Evolutionary conservation across 768 basidiomycete species (phyloP), one percentile per base, ranked within the genome.

Genomic region (Suillus plorans): DNA sequence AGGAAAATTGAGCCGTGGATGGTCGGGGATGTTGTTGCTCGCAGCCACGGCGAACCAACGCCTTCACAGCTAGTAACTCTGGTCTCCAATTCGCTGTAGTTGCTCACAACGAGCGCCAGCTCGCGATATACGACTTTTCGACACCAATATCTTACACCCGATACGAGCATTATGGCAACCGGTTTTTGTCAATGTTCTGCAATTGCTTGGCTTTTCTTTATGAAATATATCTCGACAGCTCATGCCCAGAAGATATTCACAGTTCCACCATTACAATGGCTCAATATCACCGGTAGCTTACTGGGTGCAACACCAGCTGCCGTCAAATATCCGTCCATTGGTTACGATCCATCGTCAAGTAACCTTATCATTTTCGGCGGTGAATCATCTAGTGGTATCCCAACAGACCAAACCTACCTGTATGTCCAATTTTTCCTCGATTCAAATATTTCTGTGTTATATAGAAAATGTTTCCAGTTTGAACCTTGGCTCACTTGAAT

Each of bases 281-380:
- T 94, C 73, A 90, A 91, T 74, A 78, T 93, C 69, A 84, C 89
- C 5, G 66, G 68, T 68, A 78, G 86, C 61, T 77, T 90, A 50
- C 77, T 76, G 37, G 89, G 90, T 39, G 73, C 88, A 1, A 63
- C 84, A 5, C 75, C 79, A 2, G 85, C 89, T 8, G 87, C 88
- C 8, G 80, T 92, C 68, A 89, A 86, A 74, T 88, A 90, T 69
- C 85, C 90, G 8, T 82, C 88, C 41, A 86, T 94, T 68, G 92
- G 90, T 16, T 82, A 80, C 71, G 76, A 79, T 69, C 76, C 73
- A 68, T 64, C 47, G 42, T 84, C 84, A 69, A 84, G 86, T 60
- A 83, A 82, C 12, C 75, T 93, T 61, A 78, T 93, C 68, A 81
- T 93, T 61, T 93, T 92, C 70, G 91, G 91, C 60, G 91, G 91